Percentiles rank a stretch among this genome's conserved stretches.
These are phyloP conservation scores for Carallia brachiata DNA, from an alignment of 345 rosid genomes.

Conservation along the genomic window DNA sequence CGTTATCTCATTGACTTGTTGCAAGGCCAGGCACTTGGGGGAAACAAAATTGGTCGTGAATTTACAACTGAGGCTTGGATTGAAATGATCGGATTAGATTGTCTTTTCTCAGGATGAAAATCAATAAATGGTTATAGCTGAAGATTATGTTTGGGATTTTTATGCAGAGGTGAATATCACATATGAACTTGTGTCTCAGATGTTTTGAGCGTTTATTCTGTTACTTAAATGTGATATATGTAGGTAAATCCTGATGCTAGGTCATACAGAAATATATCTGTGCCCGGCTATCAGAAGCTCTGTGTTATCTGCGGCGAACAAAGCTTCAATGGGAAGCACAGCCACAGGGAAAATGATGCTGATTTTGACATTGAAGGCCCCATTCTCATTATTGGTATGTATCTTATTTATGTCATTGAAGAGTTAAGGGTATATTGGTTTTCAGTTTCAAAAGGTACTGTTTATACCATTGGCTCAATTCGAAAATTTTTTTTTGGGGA, in stretches of 20 bases:
- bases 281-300: conserved; percentile 46
- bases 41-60: conserved; percentile 38
- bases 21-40: conserved; percentile 40
- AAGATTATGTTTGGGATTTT: conserved; percentile 40
- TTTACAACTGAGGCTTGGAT: conserved; percentile 38
- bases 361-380: conserved; percentile 20
- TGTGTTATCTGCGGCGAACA: conserved; percentile 44
- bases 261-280: conserved; percentile 34
- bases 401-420: conserved; percentile 13
- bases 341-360: conserved; percentile 10
- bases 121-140: conserved; percentile 40
- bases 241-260: conserved; percentile 39
- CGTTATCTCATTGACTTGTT: conserved; percentile 37
- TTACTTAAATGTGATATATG: conserved; percentile 16
- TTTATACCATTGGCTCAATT: not conserved
- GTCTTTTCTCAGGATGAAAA: conserved; percentile 43
- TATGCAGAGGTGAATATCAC: conserved; percentile 31
- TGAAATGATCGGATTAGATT: conserved; percentile 19
- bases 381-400: conserved; percentile 33
- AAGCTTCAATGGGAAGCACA: conserved; percentile 28
- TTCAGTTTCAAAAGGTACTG: conserved; percentile 3
- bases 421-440: conserved; percentile 11
- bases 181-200: not conserved
- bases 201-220: conserved; percentile 1
- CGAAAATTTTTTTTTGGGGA: too few species aligned